Evolutionary conservation across 31 red algal species (phyloP).

Genomic region (Pterothamnion heteromorphum): DNA sequence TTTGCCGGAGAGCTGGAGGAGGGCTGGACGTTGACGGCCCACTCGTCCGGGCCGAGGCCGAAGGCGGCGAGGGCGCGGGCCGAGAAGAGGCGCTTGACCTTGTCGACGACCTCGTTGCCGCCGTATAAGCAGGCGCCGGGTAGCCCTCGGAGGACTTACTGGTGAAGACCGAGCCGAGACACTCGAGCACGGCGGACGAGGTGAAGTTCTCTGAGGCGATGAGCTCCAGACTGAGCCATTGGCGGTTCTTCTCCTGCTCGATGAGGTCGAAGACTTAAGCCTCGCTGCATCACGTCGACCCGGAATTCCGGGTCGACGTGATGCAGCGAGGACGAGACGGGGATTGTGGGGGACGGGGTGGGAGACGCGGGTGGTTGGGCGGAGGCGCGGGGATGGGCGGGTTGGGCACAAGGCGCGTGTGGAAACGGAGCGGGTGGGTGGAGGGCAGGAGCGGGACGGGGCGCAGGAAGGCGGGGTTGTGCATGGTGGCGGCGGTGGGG

Average conservation of each 20-base stretch:
- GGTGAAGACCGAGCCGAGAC: conserved; percentile 80
- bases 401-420: no score
- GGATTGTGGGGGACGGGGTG: no score
- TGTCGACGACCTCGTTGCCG: conserved; percentile 81
- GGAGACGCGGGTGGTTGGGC: no score
- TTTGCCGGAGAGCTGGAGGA: conserved; percentile 96
- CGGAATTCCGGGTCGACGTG: no score
- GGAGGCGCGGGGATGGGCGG: no score
- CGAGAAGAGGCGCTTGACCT: conserved; percentile 69
- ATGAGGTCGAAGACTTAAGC: conserved; percentile 76
- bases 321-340: no score
- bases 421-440: no score
- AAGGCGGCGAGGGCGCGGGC: conserved; percentile 79
- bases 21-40: conserved; percentile 99
- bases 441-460: no score
- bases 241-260: conserved; percentile 80
- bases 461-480: no score
- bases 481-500: no score
- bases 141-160: conserved; percentile 99
- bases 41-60: conserved; percentile 60
- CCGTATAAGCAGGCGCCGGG: conserved; percentile 95
- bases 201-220: conserved; percentile 99
- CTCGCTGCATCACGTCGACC: no score
- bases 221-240: conserved; percentile 84
- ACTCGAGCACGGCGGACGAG: conserved; percentile 87